These are phyloP conservation scores for Magnusiomyces tetraspermus DNA, from an alignment of 1,139 yeast species.

Conservation along the genomic window DNA sequence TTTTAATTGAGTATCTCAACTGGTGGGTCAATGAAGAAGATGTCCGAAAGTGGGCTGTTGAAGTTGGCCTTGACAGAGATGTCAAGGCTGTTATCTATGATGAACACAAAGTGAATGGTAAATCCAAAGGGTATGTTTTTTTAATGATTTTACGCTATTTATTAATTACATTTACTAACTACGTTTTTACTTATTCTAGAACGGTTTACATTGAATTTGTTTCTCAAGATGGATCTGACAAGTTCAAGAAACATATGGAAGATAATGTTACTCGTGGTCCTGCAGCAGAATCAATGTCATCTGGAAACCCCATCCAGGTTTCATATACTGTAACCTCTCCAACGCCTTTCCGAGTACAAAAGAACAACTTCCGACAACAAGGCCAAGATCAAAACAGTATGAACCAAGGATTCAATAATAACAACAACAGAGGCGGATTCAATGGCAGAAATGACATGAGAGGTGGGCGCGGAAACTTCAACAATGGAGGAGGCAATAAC, in stretches of 20 bases:
- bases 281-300: conserved; percentile 4
- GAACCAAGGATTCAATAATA: conserved; percentile 3
- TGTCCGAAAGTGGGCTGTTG: conserved; percentile 28
- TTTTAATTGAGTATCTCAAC: conserved; percentile 23
- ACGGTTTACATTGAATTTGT: conserved; percentile 19
- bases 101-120: conserved; percentile 30
- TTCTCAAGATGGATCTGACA: conserved; percentile 15
- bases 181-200: background rate
- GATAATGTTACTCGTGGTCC: conserved; percentile 2
- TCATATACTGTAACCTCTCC: conserved; percentile 14
- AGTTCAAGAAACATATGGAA: conserved; percentile 12
- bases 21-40: conserved; percentile 32
- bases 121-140: conserved; percentile 25
- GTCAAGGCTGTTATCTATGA: conserved; percentile 25
- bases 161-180: background rate
- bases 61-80: conserved; percentile 20
- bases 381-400: conserved; percentile 3
- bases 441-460: conserved; percentile 8
- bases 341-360: conserved; percentile 20
- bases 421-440: conserved; percentile 10
- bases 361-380: conserved; percentile 15
- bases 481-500: conserved; percentile 9
- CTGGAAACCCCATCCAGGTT: conserved; percentile 7
- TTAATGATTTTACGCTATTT: background rate
- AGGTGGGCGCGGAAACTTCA: conserved; percentile 10